Percentiles rank a stretch among this genome's conserved stretches.
Evolutionary conservation across 208 protist species (phyloP).

Genomic region (Wallacemonas collosoma): DNA sequence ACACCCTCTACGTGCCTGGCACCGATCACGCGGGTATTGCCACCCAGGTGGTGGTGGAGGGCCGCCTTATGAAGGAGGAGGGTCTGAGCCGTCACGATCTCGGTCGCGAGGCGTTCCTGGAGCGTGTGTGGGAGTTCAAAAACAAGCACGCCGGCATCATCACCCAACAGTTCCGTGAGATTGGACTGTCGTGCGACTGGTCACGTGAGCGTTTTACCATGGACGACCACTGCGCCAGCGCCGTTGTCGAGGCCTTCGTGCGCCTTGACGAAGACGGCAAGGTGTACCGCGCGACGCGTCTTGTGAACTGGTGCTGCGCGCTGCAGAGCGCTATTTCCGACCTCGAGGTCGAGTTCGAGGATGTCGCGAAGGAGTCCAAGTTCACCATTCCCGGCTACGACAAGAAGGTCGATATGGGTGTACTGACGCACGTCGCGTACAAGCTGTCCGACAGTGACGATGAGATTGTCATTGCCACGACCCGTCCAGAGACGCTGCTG

Average conservation of each 20-base stretch:
- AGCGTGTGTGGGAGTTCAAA: slow-evolving; percentile 98
- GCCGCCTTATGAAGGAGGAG: slow-evolving; percentile 90
- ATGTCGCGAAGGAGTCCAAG: slow-evolving; percentile 82
- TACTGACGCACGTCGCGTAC: slow-evolving; percentile 96
- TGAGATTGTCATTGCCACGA: slow-evolving; percentile 97
- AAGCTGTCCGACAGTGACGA: slow-evolving; percentile 89
- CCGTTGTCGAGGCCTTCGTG: slow-evolving; percentile 98
- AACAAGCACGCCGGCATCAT: slow-evolving; percentile 96
- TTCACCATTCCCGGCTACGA: slow-evolving; percentile 90
- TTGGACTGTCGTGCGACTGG: slow-evolving; percentile 99
- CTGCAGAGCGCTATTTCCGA: slow-evolving; percentile 99
- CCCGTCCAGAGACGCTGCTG: slow-evolving; percentile 99
- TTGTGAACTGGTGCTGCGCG: slow-evolving; percentile 99
- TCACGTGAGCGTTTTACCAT: slow-evolving; percentile 98
- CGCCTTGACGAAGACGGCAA: slow-evolving; percentile 95
- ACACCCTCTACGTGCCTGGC: slow-evolving; percentile 98
- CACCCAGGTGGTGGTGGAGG: slow-evolving; percentile 99
- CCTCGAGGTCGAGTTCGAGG: slow-evolving; percentile 98
- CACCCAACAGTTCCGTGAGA: slow-evolving; percentile 93
- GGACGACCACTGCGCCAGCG: slow-evolving; percentile 92
- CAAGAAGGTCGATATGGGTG: slow-evolving; percentile 94
- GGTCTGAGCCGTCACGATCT: slow-evolving; percentile 95
- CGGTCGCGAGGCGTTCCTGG: slow-evolving; percentile 96
- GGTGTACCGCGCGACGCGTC: slow-evolving; percentile 97
- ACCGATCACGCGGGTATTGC: slow-evolving; percentile 99